A percentile compares a stretch with the other conserved stretches of the same genome.
Conservation (phyloP, 352 stramenopile species). For the Pythium dissotocum region DNA sequence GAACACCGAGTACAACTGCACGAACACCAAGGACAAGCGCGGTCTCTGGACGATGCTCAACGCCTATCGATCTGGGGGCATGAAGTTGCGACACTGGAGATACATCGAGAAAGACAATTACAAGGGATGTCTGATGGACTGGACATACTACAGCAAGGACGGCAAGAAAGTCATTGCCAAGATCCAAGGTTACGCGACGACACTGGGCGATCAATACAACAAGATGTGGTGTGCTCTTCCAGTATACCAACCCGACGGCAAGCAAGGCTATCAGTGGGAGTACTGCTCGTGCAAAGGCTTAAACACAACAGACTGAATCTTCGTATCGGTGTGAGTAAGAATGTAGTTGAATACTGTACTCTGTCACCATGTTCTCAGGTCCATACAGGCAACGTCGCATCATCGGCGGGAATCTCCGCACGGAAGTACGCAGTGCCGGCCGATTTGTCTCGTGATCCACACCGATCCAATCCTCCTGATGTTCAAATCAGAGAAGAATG, state of each 20-base stretch:
- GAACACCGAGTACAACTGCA: constrained; percentile 8
- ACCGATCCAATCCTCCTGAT: no score
- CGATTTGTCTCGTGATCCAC: no score
- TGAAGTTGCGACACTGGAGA: background rate
- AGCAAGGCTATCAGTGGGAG: background rate
- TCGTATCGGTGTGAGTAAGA: no score
- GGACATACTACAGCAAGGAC: constrained; percentile 10
- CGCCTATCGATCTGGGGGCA: constrained; percentile 2
- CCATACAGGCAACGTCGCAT: no score
- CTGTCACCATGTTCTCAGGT: no score
- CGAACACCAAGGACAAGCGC: background rate
- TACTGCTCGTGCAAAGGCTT: constrained; percentile 7
- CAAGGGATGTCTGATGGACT: constrained; percentile 10
- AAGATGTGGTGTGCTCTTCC: constrained; percentile 5
- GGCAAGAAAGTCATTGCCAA: background rate
- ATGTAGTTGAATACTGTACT: no score
- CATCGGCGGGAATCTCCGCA: no score
- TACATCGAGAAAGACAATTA: constrained; percentile 6
- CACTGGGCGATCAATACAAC: constrained; percentile 6
- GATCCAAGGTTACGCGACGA: constrained; percentile 1
- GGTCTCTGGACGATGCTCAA: constrained; percentile 6
- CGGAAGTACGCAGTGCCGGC: no score
- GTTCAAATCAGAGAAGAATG: no score
- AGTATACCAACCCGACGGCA: background rate
- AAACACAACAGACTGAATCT: no score